Evolutionary conservation across 768 basidiomycete genomes (phyloP).

Genomic region (Ramaria rubella): DNA sequence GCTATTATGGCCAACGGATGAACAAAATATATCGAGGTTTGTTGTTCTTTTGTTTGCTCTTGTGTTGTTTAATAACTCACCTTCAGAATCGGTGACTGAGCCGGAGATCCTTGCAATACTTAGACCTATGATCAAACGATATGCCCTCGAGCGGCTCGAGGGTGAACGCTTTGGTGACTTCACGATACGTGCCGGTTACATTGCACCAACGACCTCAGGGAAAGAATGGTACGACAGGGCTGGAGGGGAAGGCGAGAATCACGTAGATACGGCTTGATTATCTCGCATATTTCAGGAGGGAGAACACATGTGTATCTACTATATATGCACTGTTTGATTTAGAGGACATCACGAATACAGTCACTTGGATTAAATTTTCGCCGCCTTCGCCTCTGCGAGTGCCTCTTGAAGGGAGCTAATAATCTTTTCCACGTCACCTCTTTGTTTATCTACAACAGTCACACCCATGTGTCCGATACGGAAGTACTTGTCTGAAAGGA

Average conservation of each 20-base stretch:
- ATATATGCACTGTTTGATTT: background rate
- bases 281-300: background rate
- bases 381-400: slow-evolving; percentile 38
- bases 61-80: background rate
- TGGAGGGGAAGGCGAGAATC: slow-evolving; percentile 67
- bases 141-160: slow-evolving; percentile 77
- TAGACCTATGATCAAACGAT: slow-evolving; percentile 88
- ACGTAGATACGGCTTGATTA: background rate
- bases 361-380: no score
- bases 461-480: slow-evolving; percentile 94
- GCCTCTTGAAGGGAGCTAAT: slow-evolving; percentile 57
- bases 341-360: background rate
- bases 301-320: background rate
- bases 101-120: slow-evolving; percentile 89
- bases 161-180: slow-evolving; percentile 96
- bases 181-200: slow-evolving; percentile 86
- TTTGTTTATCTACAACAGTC: slow-evolving; percentile 60
- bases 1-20: slow-evolving; percentile 88
- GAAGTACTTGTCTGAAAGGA: slow-evolving; percentile 71
- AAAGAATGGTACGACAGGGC: slow-evolving; percentile 80
- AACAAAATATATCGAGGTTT: slow-evolving; percentile 92
- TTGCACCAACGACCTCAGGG: slow-evolving; percentile 77
- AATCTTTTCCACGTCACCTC: slow-evolving; percentile 74
- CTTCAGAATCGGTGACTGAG: slow-evolving; percentile 78
- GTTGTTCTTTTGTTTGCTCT: slow-evolving; percentile 12